A percentile compares a stretch with the other conserved stretches of the same genome.
These are phyloP conservation scores for Mediolabrus comicus DNA, from an alignment of 108 stramenopile species.

Conservation along the genomic window DNA sequence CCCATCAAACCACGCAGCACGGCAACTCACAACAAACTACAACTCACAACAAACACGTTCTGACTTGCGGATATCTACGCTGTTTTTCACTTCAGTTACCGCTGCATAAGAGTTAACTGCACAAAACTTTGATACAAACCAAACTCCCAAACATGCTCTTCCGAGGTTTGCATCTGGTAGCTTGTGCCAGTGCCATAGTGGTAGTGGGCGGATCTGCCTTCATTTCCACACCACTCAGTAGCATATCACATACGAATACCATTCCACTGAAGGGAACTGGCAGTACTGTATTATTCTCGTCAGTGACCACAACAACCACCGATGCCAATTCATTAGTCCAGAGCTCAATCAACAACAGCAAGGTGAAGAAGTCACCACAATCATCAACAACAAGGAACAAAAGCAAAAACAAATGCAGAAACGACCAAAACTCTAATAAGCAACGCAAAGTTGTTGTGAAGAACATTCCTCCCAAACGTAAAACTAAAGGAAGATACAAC, in stretches of 20 bases:
- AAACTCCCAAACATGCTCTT: neutral
- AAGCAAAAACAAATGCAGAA: neutral
- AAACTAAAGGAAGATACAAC: neutral
- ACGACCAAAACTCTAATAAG: neutral
- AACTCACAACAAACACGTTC: too few relatives aligned
- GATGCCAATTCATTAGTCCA: too few relatives aligned
- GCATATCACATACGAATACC: neutral
- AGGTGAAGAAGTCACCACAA: neutral
- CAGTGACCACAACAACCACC: too few relatives aligned
- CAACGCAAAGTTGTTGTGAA: neutral
- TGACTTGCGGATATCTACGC: too few relatives aligned
- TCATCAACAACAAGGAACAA: slow-evolving; percentile 1
- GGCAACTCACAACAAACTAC: too few relatives aligned
- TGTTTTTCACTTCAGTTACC: too few relatives aligned
- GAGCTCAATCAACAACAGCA: neutral
- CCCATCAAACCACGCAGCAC: too few relatives aligned
- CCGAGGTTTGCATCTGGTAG: neutral
- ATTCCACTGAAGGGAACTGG: neutral
- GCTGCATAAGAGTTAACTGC: too few relatives aligned
- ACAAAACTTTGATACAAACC: too few relatives aligned
- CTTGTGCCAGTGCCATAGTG: neutral
- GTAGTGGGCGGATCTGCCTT: neutral
- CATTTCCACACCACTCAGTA: neutral
- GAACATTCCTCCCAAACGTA: neutral
- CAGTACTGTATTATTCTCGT: neutral